Percentiles rank a stretch among this genome's conserved stretches.
These are phyloP conservation scores for Albifimbria verrucaria DNA, from an alignment of 2,329 filamentous ascomycete species.

Conservation along the genomic window DNA sequence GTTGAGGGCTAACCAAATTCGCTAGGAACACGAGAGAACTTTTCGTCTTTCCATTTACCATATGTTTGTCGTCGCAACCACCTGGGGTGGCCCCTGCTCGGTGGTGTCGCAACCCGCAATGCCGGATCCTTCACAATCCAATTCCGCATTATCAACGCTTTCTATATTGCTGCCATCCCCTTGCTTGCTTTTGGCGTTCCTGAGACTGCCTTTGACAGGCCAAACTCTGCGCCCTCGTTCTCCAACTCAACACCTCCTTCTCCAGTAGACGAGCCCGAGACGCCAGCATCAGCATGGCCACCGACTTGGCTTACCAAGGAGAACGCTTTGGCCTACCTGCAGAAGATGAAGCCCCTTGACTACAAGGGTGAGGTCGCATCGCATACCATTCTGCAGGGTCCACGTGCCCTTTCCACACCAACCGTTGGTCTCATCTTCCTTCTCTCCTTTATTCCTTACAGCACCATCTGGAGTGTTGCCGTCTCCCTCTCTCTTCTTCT, in stretches of 20 bases:
- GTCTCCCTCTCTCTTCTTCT: conserved; percentile 46
- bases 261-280: not conserved
- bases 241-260: not conserved
- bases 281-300: conserved; percentile 15
- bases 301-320: conserved; percentile 26
- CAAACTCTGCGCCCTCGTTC: conserved; percentile 13
- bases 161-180: conserved; percentile 44
- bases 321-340: conserved; percentile 32
- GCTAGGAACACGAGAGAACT: conserved; percentile 50
- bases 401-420: conserved; percentile 46
- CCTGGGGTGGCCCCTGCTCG: conserved; percentile 54
- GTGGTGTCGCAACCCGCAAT: conserved; percentile 43
- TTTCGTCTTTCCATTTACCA: conserved; percentile 42
- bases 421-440: conserved; percentile 45
- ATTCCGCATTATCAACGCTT: conserved; percentile 48
- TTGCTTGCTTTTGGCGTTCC: conserved; percentile 46
- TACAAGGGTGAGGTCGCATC: conserved; percentile 29
- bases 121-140: conserved; percentile 41
- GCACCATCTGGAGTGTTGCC: conserved; percentile 44
- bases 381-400: conserved; percentile 37
- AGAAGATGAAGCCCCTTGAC: conserved; percentile 34
- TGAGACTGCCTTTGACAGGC: conserved; percentile 50
- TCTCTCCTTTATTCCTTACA: conserved; percentile 41
- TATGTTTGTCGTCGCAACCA: conserved; percentile 40
- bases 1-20: conserved; percentile 16